Base-by-base conservation (phyloP, 192 early-diverging fungal species). In the Backusella westeae region DNA sequence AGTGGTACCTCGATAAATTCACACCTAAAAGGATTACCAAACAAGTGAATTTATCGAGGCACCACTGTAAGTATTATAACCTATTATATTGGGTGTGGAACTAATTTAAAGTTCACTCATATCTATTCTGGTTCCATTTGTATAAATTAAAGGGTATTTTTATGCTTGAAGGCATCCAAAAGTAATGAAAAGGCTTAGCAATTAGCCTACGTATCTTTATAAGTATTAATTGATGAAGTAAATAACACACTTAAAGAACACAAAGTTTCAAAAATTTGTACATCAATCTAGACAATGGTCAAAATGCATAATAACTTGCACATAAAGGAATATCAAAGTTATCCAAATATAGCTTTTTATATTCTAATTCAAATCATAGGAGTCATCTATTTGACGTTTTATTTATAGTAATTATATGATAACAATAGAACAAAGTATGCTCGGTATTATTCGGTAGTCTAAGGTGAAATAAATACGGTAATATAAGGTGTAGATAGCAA, bases 341-440 rank as follows among this genome's bases (percentile, higher is more conserved):
- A 10, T 63, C 23, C 23, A 63, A 63, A 63, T 63, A 63, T 63
- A 63, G 56, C 4, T 29, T 63, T 38, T 69, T 21, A 41, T 19
- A 39, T 69, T 21, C 7, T 34, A 35, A 34, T 38, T 38, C n/a
- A 69, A 69, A 38, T 69, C 38, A 41, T 69, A 36, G 68, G 68
- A 23, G 21, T 41, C 21, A 67, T 21, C 23, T 36, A 69, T 69
- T 69, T 69, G 68, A 69, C 68, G 41, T n/a, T 21, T 69, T 69
- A 38, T 69, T 69, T 69, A 39, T 69, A 69, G 35, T 32, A 34
- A 35, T 35, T 67, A 67, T 19, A 36, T 69, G n/a, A 21, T 69
- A 39, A 19, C 17, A 35, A 38, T 19, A 69, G n/a, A 38, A 68
- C 32, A 68, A 36, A 68, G 34, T 68, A 68, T 34, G 67, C 35